Base-by-base conservation (phyloP, 441 rosid species). In the Pelargonium australe region DNA sequence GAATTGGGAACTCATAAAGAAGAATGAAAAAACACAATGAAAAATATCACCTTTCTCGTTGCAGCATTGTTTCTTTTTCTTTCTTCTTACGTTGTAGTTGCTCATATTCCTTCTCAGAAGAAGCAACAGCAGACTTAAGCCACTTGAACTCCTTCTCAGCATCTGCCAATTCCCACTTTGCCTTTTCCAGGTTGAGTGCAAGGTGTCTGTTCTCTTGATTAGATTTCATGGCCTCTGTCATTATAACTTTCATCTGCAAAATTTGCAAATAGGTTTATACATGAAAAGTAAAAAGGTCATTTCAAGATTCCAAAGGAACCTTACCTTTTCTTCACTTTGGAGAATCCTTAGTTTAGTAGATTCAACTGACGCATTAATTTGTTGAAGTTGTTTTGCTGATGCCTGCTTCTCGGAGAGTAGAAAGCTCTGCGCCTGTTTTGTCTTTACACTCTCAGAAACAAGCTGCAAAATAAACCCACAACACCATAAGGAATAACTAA, bases 401-500 rank as follows among this genome's bases (percentile, higher is more conserved):
- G 84, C 82, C 76, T 89, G 95, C 80, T 90, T 92, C 82, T 92
- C 98, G 53, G 93, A 86, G 44, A 89, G 85, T 53, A 86, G 83
- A 72, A 78, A 65, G 72, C 81, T 84, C 55, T 89, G 89, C 34
- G 86, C 87, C 74, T 92, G 88, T 84, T 92, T 95, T 64, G 87
- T 81, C 87, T 92, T 95, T 72, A 92, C 97, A 55, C 98, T 95
- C 82, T 95, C 99, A 25, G 99, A 95, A 73, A 95, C 99, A 76
- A 95, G 94, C 99, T 95, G 84, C 84, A 34, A 66, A 45, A 49
- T 45, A 68, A 66, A 65, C 57, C 65, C 47, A 73, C 73, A 65
- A 60, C 45, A 31, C 28, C 66, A 58, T 73, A 70, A 76, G 57
- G 25, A 68, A 65, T 57, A 31, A 67, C 41, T 51, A 28, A 61